These are phyloP conservation scores for Lactifluus hygrophoroides DNA, from an alignment of 768 basidiomycete genomes.

Conservation along the genomic window DNA sequence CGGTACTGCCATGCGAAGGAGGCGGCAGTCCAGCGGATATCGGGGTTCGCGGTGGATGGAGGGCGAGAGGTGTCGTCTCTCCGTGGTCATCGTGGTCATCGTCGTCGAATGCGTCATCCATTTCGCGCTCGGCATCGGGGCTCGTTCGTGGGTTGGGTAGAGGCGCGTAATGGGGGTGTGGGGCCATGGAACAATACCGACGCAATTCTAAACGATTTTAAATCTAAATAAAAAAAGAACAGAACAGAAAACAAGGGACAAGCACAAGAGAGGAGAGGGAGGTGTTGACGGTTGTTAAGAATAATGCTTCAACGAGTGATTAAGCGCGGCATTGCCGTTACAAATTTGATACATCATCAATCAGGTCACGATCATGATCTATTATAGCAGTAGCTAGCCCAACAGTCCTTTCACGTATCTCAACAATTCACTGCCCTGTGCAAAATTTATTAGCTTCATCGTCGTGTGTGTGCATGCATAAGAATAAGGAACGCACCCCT, in stretches of 20 bases:
- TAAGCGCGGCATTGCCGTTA: neutral
- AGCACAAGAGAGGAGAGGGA: neutral
- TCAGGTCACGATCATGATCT: neutral
- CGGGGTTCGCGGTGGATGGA: conserved; percentile 21
- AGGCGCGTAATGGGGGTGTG: conserved; percentile 40
- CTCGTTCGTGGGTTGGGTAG: conserved; percentile 40
- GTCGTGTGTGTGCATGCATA: no score
- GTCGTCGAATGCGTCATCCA: conserved; percentile 72
- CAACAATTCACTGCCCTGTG: conserved; percentile 37
- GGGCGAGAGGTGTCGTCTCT: conserved; percentile 33
- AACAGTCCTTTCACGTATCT: conserved; percentile 18
- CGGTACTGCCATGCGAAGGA: conserved; percentile 20
- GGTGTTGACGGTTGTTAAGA: neutral
- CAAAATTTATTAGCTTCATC: conserved; percentile 4
- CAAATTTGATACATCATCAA: neutral
- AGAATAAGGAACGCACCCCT: conserved; percentile 39
- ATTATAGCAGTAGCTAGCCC: neutral
- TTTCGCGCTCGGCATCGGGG: conserved; percentile 46
- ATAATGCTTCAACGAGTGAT: neutral
- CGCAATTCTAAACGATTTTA: neutral
- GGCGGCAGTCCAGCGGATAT: conserved; percentile 27
- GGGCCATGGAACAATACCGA: conserved; percentile 29
- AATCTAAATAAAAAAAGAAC: neutral
- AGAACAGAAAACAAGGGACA: no score
- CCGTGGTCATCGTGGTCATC: conserved; percentile 41